Base-by-base conservation (phyloP, 441 rosid genomes). In the Isatis lusitanica region DNA sequence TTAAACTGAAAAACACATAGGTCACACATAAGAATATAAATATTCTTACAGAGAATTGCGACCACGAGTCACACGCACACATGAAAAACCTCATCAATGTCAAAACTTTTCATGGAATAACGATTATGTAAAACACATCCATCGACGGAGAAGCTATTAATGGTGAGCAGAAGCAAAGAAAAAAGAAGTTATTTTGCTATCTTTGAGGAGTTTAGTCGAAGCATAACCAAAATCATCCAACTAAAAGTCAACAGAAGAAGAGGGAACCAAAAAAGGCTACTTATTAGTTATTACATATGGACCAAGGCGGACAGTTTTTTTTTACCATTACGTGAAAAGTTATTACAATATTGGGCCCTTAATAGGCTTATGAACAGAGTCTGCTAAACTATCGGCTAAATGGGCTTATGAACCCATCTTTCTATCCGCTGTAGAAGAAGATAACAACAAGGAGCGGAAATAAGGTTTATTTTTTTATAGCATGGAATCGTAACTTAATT, bases 201-300 rank as follows among this genome's bases (percentile, higher is more conserved):
- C 18, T 15, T 46, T 15, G 15, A 46, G 50, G 50, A 46, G 50
- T 46, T 46, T 46, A 46, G 15, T 46, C 17, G 10, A 46, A 15
- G 50, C 55, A n/a, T 11, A 31, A 35, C 38, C 38, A 35, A 21
- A 61, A 42, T 9, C 64, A 68, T 43, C 53, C 50, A 75, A 33
- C 51, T 44, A 69, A 63, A 63, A 75, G 70, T 62, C 74, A 75
- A 75, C 70, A 35, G 9, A 53, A 38, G 56, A 61, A 11, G 33
- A 68, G 35, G 43, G 15, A 44, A 39, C 28, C 8, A 30, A 60
- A 59, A 66, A 17, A 24, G 3, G 9, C 16, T 58, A 30, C 33
- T 46, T 28, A 30, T 43, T 65, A 21, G n/a, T n/a, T n/a, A n/a
- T n/a, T 2, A 21, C 2, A 21, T 36, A 65, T 36, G 39, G 66